Conservation (phyloP, 352 stramenopile species). For the Globisporangium nodosum region DNA sequence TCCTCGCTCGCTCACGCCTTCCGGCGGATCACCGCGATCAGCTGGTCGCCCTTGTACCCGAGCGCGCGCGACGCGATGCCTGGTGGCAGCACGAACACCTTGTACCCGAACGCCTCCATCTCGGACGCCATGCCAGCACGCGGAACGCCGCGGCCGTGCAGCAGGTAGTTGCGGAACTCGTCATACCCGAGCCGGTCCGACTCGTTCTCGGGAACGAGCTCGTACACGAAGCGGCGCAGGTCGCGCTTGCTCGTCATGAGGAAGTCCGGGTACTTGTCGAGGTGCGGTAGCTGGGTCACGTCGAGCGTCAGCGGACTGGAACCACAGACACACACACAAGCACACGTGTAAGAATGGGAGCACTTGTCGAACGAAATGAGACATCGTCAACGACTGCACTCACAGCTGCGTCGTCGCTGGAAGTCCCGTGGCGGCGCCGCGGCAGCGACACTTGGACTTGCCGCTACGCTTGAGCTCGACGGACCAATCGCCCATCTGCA, state of each 20-base stretch:
- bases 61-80: constrained; percentile 52
- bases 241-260: constrained; percentile 52
- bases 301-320: constrained; percentile 54
- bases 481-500: constrained; percentile 23
- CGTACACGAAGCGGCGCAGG: constrained; percentile 55
- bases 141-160: constrained; percentile 39
- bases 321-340: constrained; percentile 10
- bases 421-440: constrained; percentile 23
- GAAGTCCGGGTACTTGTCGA: constrained; percentile 58
- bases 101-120: constrained; percentile 61
- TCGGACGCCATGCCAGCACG: constrained; percentile 50
- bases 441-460: constrained; percentile 42
- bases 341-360: background rate
- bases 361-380: background rate
- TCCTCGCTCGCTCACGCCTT: constrained; percentile 3
- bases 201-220: constrained; percentile 52
- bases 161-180: constrained; percentile 60
- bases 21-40: constrained; percentile 63
- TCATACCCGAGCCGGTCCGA: constrained; percentile 47
- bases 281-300: constrained; percentile 52
- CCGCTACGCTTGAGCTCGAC: constrained; percentile 52
- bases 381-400: background rate
- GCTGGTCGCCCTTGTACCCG: constrained; percentile 62
- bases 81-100: constrained; percentile 73
- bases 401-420: constrained; percentile 17